These are phyloP conservation scores for Pseudozyma tsukubaensis DNA, from an alignment of 1,284 basidiomycete genomes.

Conservation along the genomic window DNA sequence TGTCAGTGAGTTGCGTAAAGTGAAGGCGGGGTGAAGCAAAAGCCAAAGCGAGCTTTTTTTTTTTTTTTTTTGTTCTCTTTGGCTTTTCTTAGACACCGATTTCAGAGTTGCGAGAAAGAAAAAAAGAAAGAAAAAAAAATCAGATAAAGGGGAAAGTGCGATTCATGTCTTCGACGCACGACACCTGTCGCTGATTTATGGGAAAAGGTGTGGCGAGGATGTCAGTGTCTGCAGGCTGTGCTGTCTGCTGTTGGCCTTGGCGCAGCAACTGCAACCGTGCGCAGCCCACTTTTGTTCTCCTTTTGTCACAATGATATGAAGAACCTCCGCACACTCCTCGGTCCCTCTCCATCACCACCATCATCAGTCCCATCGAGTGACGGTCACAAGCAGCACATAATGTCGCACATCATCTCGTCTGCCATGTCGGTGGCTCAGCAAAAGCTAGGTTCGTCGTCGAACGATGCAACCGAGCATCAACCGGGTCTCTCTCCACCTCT, in stretches of 20 bases:
- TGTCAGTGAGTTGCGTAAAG: too few species aligned
- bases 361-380: not conserved
- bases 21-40: not conserved
- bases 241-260: too few species aligned
- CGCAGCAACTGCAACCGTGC: not conserved
- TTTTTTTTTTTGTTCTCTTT: not conserved
- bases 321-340: not conserved
- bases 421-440: slow-evolving; percentile 46
- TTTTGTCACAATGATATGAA: too few species aligned
- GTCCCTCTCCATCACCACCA: not conserved
- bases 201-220: not conserved
- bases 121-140: not conserved
- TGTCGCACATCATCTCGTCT: slow-evolving; percentile 55
- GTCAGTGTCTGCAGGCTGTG: too few species aligned
- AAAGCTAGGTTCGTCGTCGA: slow-evolving; percentile 25
- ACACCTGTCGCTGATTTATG: too few species aligned
- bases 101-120: not conserved
- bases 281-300: not conserved
- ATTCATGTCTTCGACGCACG: too few species aligned
- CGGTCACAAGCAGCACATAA: slow-evolving; percentile 1
- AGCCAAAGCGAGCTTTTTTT: not conserved
- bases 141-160: too few species aligned
- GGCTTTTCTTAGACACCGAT: slow-evolving; percentile 9
- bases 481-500: slow-evolving; percentile 59
- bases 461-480: slow-evolving; percentile 43